Conservation (phyloP, 306 rosid genomes). For the Crotalaria pallida region DNA sequence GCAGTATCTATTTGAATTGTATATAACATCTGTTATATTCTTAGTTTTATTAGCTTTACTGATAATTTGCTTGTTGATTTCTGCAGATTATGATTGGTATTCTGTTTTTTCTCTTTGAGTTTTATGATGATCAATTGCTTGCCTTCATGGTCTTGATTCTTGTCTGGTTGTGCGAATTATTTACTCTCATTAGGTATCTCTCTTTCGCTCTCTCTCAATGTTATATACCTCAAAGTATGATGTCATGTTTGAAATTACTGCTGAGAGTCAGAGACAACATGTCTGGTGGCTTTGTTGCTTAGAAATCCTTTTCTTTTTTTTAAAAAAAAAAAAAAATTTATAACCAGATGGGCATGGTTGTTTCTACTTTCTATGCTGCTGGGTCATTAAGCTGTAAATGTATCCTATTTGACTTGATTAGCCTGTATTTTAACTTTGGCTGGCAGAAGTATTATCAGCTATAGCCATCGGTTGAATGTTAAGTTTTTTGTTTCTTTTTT, state of each 20-base stretch:
- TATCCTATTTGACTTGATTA: background rate
- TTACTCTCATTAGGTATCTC: constrained; percentile 79
- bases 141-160: constrained; percentile 96
- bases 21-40: background rate
- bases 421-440: background rate
- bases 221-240: background rate
- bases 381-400: background rate
- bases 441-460: background rate
- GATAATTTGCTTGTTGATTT: constrained; percentile 20
- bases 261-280: background rate
- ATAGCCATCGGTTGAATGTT: background rate
- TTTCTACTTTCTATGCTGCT: background rate
- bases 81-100: constrained; percentile 98
- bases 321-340: too few species aligned
- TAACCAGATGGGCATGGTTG: constrained; percentile 1
- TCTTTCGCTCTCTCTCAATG: constrained; percentile 20
- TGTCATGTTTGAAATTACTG: constrained; percentile 14
- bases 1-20: background rate
- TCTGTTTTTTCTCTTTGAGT: constrained; percentile 92
- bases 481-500: background rate
- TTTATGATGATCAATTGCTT: constrained; percentile 89
- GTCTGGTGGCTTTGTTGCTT: constrained; percentile 1
- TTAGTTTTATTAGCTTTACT: constrained; percentile 1
- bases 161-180: constrained; percentile 96
- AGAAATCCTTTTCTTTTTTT: background rate